phyloP scores from a whole-genome alignment of 768 basidiomycete genomes.

The Lactifluus hygrophoroides region DNA sequence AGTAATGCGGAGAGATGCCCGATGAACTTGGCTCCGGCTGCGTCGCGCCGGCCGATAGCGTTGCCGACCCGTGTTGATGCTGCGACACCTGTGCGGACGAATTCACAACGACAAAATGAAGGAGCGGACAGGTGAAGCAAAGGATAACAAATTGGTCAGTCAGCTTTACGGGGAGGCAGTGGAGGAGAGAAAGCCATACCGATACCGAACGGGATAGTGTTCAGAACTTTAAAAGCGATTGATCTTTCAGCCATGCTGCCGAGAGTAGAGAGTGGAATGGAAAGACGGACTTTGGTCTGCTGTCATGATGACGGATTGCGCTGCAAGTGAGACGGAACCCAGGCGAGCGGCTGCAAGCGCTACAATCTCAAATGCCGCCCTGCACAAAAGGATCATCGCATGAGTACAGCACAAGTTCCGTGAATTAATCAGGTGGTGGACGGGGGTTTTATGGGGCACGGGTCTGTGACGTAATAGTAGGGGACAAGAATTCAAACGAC shows the following conservation, averaged over 20 bases:
- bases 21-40: conserved; percentile 43
- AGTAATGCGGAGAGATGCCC: conserved; percentile 57
- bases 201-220: conserved; percentile 70
- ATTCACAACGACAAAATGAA: too few relatives aligned
- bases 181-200: conserved; percentile 26
- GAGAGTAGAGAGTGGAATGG: neutral
- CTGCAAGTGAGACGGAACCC: conserved; percentile 58
- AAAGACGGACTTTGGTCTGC: conserved; percentile 54
- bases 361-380: conserved; percentile 79
- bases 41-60: conserved; percentile 51
- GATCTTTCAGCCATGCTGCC: neutral
- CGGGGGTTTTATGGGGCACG: neutral
- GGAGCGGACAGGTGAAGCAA: neutral
- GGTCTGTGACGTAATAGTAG: neutral
- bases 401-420: neutral
- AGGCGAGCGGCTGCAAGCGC: conserved; percentile 68
- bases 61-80: conserved; percentile 69
- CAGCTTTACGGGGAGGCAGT: neutral
- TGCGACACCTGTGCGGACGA: conserved; percentile 42
- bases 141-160: neutral
- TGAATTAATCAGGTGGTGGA: neutral
- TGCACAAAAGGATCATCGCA: conserved; percentile 22
- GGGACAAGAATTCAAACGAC: conserved; percentile 7
- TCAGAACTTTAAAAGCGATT: conserved; percentile 39
- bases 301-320: conserved; percentile 75